Percentiles rank a stretch among this genome's conserved stretches.
phyloP scores from a whole-genome alignment of 805 yeast species.

The Kodamaea nitidulidarum region DNA sequence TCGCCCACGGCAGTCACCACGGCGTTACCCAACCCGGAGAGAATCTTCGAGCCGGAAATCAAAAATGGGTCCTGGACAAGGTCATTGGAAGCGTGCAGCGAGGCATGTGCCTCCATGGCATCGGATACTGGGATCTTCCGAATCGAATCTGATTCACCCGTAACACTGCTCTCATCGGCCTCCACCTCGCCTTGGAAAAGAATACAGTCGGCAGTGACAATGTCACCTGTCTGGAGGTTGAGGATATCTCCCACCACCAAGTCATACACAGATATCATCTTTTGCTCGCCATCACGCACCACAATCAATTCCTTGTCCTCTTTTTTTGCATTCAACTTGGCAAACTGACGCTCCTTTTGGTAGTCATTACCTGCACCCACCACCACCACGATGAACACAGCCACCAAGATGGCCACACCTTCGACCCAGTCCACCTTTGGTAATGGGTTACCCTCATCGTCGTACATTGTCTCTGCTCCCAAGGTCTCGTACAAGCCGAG shows the following conservation, averaged over 20 bases:
- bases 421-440: conserved; percentile 98
- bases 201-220: conserved; percentile 84
- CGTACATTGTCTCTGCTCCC: conserved; percentile 75
- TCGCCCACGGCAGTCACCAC: conserved; percentile 88
- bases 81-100: conserved; percentile 32
- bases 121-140: conserved; percentile 56
- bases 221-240: conserved; percentile 86
- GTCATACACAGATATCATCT: conserved; percentile 65
- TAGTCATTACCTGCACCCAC: conserved; percentile 97
- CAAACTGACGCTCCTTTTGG: conserved; percentile 93
- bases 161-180: conserved; percentile 87
- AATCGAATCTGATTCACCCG: conserved; percentile 90
- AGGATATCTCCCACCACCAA: conserved; percentile 84
- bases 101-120: conserved; percentile 32
- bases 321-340: conserved; percentile 80
- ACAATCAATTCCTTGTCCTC: conserved; percentile 79
- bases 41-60: conserved; percentile 85
- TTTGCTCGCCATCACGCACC: conserved; percentile 65
- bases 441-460: conserved; percentile 67
- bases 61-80: conserved; percentile 71
- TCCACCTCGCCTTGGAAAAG: conserved; percentile 72
- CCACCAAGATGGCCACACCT: conserved; percentile 95
- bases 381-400: conserved; percentile 81
- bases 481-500: conserved; percentile 89
- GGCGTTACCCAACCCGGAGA: conserved; percentile 83